Base-by-base conservation (phyloP, 352 stramenopile species). In the Sclerospora graminicola region DNA sequence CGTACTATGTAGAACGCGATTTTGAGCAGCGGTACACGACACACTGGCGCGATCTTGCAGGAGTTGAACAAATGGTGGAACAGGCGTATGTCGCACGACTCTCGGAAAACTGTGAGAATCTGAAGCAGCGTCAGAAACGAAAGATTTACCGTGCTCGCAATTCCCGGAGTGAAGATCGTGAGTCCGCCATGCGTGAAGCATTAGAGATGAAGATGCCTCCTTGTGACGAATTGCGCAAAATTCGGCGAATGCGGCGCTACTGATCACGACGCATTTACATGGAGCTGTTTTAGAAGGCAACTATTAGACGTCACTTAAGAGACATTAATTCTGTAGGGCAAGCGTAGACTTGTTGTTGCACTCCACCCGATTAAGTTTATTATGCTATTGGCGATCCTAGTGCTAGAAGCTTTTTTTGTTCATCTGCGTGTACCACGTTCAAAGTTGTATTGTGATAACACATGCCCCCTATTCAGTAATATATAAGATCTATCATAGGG, bases 1-100 rank as follows among this genome's bases (percentile, higher is more conserved):
- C 79, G 41, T 93, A 93, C 66, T 93, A 89, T 43, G 82, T 93
- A 32, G 79, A 87, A 36, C 62, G 58, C 31, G 76, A 89, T 54
- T 93, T 93, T 64, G 77, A 91, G 18, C 74, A 81, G 47, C 84
- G 80, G 56, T 91, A 91, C 60, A 89, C 79, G 45, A 82, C 56
- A 32, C 68, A 91, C 55, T 91, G 79, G 77, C 72, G 82, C 33
- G 79, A 93, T 60, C 63, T 93, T 28, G 59, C 74, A 43, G 72
- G 76, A 41, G 76, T 93, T 6, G 79, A 93, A 69, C 72, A 87
- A 69, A 78, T 89, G 69, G 79, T 93, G 26, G 75, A 93, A 60
- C 77, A 89, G 58, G 70, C 78, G 33, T 72, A 91, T 46, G 59
- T 88, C 45, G 66, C 66, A 1, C 66, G 63, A 13, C 66, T 93